Percentiles rank a stretch among this genome's conserved stretches.
These are phyloP conservation scores for Dryas integrifolia DNA, from an alignment of 331 rosid genomes.

Conservation along the genomic window DNA sequence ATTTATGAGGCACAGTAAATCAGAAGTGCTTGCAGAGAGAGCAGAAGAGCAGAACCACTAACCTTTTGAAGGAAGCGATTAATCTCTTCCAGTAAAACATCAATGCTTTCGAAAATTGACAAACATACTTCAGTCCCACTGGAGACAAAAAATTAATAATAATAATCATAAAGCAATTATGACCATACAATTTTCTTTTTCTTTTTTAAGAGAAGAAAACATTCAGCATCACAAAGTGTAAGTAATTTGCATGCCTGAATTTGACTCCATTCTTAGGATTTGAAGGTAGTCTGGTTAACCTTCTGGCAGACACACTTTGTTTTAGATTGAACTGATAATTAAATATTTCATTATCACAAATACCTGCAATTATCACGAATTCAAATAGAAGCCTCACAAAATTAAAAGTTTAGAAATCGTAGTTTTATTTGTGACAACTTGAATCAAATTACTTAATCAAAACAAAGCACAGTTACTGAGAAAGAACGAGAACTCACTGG, in stretches of 20 bases:
- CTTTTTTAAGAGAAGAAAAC: not conserved
- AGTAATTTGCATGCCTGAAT: slow-evolving; percentile 61
- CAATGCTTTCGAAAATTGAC: slow-evolving; percentile 40
- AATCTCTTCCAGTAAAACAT: slow-evolving; percentile 57
- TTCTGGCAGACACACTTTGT: slow-evolving; percentile 47
- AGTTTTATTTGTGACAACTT: not conserved
- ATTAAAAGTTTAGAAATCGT: not conserved
- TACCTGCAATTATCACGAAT: slow-evolving; percentile 43
- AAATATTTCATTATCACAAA: slow-evolving; percentile 43
- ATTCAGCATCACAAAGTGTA: not conserved
- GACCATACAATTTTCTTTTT: not conserved
- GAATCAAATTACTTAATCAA: not conserved
- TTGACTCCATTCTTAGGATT: slow-evolving; percentile 60
- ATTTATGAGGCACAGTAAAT: too few relatives aligned
- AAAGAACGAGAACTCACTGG: slow-evolving; percentile 52
- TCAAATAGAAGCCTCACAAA: not conserved
- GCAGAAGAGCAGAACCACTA: not conserved
- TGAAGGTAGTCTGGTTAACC: slow-evolving; percentile 55
- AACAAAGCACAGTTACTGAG: slow-evolving; percentile 10
- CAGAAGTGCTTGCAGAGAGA: not conserved
- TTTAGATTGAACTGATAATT: slow-evolving; percentile 53
- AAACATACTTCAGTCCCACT: slow-evolving; percentile 87
- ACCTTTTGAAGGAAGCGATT: slow-evolving; percentile 67
- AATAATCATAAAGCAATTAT: slow-evolving; percentile 19
- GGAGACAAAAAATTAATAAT: slow-evolving; percentile 15